Evolutionary conservation across 768 basidiomycete genomes (phyloP), one percentile per base, ranked within the genome.

Genomic region (Inosperma sp.): DNA sequence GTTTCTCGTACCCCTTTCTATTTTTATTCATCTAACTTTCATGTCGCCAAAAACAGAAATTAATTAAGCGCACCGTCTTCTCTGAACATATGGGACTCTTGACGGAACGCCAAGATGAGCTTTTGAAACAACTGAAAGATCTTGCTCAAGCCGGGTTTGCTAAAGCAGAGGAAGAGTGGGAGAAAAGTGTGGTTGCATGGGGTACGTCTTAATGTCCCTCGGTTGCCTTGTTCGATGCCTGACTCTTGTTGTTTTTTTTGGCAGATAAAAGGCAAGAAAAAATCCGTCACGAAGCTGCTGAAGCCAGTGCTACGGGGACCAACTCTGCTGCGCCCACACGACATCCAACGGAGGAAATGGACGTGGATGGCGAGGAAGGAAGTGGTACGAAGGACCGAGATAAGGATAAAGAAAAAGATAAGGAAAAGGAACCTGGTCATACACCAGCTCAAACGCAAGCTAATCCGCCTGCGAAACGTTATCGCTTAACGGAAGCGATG

Each of bases 51-150:
- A 26, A 40, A 49, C 63, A 94, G 88, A 97, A 96, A 83, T 78
- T 97, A 39, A 88, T 93, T 66, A 93, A 93, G 64, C 82, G 92
- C 6, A 88, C 88, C n/a, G 80, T 93, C 10, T 93, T 85, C 68
- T 62, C 67, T 0, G 86, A 87, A 7, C 92, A 94, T 59, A 74
- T 79, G 48, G 74, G 76, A 34, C 72, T 88, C 22, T 71, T 94
- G 4, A 72, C 75, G 0, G 75, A 82, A 49, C 75, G 82, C 37
- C 88, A 93, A 64, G 84, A 86, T 0, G 76, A 78, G 23, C 68
- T 91, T 0, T 70, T 96, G 3, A 70, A 67, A 4, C 78, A 86
- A 59, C 78, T 97, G 4, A 70, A 70, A 36, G 65, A 67, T 7
- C 70, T 85, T 31, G 83, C 91, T 0, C 69, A 79, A 12, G 80